phyloP scores from a whole-genome alignment of 1,284 basidiomycete species.

The Cutaneotrichosporon dermatis region DNA sequence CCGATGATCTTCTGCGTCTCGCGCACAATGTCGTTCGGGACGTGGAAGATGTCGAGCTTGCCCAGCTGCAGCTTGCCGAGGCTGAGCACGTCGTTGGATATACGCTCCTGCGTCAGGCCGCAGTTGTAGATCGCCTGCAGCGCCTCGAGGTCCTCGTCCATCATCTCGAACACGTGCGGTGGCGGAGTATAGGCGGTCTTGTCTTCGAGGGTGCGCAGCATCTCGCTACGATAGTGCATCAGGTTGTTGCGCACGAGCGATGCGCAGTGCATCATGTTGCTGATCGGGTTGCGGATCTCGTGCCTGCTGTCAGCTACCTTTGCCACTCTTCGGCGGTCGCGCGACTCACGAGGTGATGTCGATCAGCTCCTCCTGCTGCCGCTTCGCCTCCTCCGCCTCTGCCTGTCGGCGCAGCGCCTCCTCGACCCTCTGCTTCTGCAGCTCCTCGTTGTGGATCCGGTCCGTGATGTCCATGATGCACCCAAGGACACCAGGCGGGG shows the following conservation, averaged over 20 bases:
- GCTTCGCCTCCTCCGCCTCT: constrained; percentile 45
- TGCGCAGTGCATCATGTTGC: constrained; percentile 31
- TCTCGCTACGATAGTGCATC: constrained; percentile 34
- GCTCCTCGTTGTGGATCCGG: constrained; percentile 41
- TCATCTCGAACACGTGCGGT: constrained; percentile 13
- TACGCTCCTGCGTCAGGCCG: constrained; percentile 45
- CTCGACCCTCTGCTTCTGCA: constrained; percentile 35
- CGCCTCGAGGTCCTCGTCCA: constrained; percentile 21
- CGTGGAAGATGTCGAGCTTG: constrained; percentile 20
- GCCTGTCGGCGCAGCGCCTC: constrained; percentile 40
- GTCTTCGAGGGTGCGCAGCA: constrained; percentile 8
- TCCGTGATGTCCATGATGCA: constrained; percentile 44
- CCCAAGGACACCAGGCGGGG: constrained; percentile 34
- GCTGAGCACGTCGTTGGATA: constrained; percentile 46
- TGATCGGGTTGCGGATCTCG: constrained; percentile 40
- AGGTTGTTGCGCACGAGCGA: constrained; percentile 43
- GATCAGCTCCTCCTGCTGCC: constrained; percentile 45
- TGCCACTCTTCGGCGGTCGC: neutral
- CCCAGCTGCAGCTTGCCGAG: constrained; percentile 44
- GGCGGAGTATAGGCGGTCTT: neutral
- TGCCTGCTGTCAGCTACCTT: constrained; percentile 1
- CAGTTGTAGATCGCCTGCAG: constrained; percentile 23
- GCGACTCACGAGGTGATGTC: constrained; percentile 40
- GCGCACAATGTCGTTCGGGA: constrained; percentile 33
- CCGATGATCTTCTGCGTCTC: constrained; percentile 32